Base-by-base conservation (phyloP, 129 eudicot species). In the Centella asiatica region DNA sequence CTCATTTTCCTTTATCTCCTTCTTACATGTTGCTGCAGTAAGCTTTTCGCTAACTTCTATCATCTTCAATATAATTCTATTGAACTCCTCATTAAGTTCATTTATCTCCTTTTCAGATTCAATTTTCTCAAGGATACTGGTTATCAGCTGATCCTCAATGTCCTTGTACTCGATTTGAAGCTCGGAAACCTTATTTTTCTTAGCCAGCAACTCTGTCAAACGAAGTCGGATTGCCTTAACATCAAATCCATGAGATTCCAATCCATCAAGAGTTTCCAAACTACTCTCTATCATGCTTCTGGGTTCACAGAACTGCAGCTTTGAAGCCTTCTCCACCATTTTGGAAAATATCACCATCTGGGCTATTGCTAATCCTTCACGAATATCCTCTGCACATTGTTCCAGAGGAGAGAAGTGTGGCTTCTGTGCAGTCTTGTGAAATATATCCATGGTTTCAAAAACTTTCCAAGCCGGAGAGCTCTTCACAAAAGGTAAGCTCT, bases 341-440 rank as follows among this genome's bases (percentile, higher is more conserved):
- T 66, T 75, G 15, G 56, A 70, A 50, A 66, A 79, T 8, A 70
- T 79, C 13, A 79, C 72, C 77, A 67, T 49, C 24, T 46, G 68
- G 34, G 60, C 77, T 24, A 79, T 67, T 15, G 84, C 84, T 27
- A 66, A 62, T 61, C 84, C 84, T 60, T 79, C 84, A 1, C 80
- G 80, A 24, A 1, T 66, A 57, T 62, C 71, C 25, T 56, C 74
- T 2, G 23, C 40, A 6, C 18, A 5, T 27, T 74, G 19, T 14
- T 29, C 10, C 31, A 79, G 51, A 4, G 68, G 68, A 47, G 74
- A 57, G 39, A 79, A 79, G 31, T 79, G 80, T 42, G 80, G 80
- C 72, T 27, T 79, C 63, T 74, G 77, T 19, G 72, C 55, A 0
- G 57, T 20, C 24, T 51, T 69, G 45, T 53, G 50, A 55, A 45